Percentiles rank a stretch among this genome's conserved stretches.
Evolutionary conservation across 2,329 filamentous ascomycete species (phyloP).

Genomic region (Graphilbum fragrans): DNA sequence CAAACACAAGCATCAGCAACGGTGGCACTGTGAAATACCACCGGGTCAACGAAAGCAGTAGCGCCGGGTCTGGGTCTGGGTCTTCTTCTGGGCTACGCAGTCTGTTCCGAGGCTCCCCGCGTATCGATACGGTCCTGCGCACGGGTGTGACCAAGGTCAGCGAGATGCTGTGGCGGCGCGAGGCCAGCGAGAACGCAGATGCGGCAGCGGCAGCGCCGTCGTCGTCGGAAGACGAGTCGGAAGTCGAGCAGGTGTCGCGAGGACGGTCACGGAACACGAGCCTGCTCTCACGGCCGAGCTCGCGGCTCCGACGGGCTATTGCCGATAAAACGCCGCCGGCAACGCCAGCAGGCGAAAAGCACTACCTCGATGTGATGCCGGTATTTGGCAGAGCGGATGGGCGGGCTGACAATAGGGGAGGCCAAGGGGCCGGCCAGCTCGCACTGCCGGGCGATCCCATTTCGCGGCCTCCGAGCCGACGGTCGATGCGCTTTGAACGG

Average conservation of each 20-base stretch:
- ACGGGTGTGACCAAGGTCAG: slow-evolving; percentile 44
- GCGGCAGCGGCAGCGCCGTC: slow-evolving; percentile 15
- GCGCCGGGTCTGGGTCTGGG: too few relatives aligned
- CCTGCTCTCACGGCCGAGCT: slow-evolving; percentile 18
- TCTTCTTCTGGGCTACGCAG: slow-evolving; percentile 39
- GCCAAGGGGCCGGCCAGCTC: neutral
- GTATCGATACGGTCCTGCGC: slow-evolving; percentile 60
- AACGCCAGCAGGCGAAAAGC: slow-evolving; percentile 19
- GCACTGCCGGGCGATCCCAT: slow-evolving; percentile 4
- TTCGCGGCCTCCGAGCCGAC: slow-evolving; percentile 23
- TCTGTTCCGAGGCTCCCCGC: slow-evolving; percentile 52
- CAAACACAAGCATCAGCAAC: slow-evolving; percentile 32
- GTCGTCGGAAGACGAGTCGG: slow-evolving; percentile 32
- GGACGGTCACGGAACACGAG: slow-evolving; percentile 20
- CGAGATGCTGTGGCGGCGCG: slow-evolving; percentile 45
- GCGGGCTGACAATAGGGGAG: neutral
- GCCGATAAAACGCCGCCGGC: slow-evolving; percentile 13
- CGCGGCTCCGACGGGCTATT: slow-evolving; percentile 12
- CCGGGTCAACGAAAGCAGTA: neutral
- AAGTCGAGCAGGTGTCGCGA: slow-evolving; percentile 24
- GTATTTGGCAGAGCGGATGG: slow-evolving; percentile 24
- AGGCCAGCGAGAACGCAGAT: slow-evolving; percentile 18
- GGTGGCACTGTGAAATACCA: slow-evolving; percentile 17
- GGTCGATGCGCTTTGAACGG: slow-evolving; percentile 32
- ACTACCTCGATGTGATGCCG: slow-evolving; percentile 40